Base-by-base conservation (phyloP, 2,329 filamentous ascomycete genomes). In the Monosporascus sp. region DNA sequence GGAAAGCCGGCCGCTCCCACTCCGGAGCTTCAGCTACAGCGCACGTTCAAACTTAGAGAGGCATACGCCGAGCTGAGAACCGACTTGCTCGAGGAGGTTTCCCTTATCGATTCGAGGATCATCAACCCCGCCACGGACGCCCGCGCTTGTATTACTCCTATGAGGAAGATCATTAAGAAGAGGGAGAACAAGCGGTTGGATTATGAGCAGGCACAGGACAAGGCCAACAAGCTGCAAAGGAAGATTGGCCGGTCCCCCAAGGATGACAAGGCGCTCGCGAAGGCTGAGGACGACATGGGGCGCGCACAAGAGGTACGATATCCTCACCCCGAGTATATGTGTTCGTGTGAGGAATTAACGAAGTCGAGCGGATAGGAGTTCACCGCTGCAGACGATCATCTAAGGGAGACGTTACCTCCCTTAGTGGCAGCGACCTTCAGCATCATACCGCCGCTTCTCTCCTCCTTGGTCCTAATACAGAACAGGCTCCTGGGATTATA, bases 161-260 rank as follows among this genome's bases (percentile, higher is more conserved):
- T 94, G 66, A 85, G 88, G 64, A 94, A 91, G 72, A 86, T 85
- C 1, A 89, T 95, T 64, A 94, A 93, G 72, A 91, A 90, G 69
- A 78, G 90, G 47, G 89, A 94, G 65, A 88, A 92, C 63, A 89
- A 85, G 71, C 86, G 90, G 50, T 68, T 92, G 54, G 90, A 95
- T 67, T 94, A 85, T 65, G 90, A 96, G 70, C 83, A 88, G 60
- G 85, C 85, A 60, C 84, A 89, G 68, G 82, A 85, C 60, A 84
- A 85, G 56, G 84, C 85, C 37, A 85, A 88, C 63, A 83, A 82
- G 61, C 78, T 85, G 41, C 77, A 84, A 60, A 85, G 85, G 66
- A 94, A 94, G 69, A 74, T 80, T 22, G 85, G 81, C 38, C 82
- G 84, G 52, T 84, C 82, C 3, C 81, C 89, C 53, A 86, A 89